Base-by-base conservation (phyloP, 352 stramenopile genomes). In the Phytophthora fragariaefolia region DNA sequence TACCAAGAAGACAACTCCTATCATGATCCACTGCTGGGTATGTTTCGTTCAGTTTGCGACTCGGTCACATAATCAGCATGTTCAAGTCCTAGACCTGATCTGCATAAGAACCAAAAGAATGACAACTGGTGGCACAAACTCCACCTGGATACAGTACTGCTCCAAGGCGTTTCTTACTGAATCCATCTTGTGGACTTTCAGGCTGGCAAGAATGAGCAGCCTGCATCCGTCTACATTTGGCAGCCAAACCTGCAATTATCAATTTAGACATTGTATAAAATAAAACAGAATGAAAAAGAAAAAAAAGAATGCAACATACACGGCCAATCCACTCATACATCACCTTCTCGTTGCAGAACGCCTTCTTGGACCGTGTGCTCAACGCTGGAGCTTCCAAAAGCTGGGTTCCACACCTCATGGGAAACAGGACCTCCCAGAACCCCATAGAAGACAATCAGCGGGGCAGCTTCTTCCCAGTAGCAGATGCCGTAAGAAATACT, bases 171-270 rank as follows among this genome's bases (percentile, higher is more conserved):
- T 17, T 7, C 36, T 20, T 17, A 43, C 36, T 8, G 36, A 43
- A 1, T 5, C 1, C 36, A 43, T 22, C 2, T 22, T 43, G 36
- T 22, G 15, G 36, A 43, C 15, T 22, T 43, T 43, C 4, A 22
- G 17, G 5, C 15, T 43, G 36, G n/a, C 17, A 5, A 43, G 10
- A n/a, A 22, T 22, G 13, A 43, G 17, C 6, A 43, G 15, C 7
- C 5, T 13, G 15, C 36, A 43, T 6, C 36, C 36, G 36, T 43
- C 5, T 17, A 43, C 36, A n/a, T 17, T 43, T 6, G 36, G 49
- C 26, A 60, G 59, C 28, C 58, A 66, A 38, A 54, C 49, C 38
- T 64, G n/a, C n/a, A n/a, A n/a, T n/a, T n/a, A n/a, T n/a, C n/a
- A n/a, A n/a, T n/a, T n/a, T n/a, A n/a, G n/a, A n/a, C n/a, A 28